Evolutionary conservation across 768 basidiomycete genomes (phyloP).

Genomic region (Leucocoprinus birnbaumii): DNA sequence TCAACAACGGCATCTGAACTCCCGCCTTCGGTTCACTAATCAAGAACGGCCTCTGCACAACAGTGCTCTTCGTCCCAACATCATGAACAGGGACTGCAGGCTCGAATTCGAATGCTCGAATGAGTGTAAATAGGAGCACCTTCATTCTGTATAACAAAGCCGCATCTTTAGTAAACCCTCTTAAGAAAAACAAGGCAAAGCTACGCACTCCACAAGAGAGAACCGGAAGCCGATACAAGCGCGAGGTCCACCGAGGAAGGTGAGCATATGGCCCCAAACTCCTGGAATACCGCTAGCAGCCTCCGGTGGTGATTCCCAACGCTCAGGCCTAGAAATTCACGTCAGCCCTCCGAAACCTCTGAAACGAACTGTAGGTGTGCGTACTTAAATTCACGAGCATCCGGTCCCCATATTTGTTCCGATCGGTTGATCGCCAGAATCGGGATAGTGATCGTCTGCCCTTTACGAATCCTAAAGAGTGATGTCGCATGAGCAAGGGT

Average conservation of each 20-base stretch:
- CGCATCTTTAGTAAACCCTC: not conserved
- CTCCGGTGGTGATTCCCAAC: conserved; percentile 52
- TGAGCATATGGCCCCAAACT: conserved; percentile 55
- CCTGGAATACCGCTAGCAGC: conserved; percentile 47
- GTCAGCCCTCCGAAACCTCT: not conserved
- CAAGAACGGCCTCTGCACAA: conserved; percentile 45
- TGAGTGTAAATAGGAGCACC: conserved; percentile 26
- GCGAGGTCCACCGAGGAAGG: conserved; percentile 63
- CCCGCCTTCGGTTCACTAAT: conserved; percentile 37
- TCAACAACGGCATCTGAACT: conserved; percentile 45
- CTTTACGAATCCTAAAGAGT: conserved; percentile 38
- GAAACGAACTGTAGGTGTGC: not conserved
- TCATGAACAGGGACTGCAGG: conserved; percentile 40
- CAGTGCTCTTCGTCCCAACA: conserved; percentile 24
- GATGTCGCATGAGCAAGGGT: no score
- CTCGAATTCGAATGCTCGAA: conserved; percentile 44
- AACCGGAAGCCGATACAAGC: conserved; percentile 71
- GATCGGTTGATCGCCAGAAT: conserved; percentile 51
- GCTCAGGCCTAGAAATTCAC: conserved; percentile 51
- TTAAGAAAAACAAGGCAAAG: not conserved
- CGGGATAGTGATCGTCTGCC: conserved; percentile 44
- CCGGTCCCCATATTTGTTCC: conserved; percentile 58
- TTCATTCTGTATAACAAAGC: conserved; percentile 21
- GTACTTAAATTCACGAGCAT: conserved; percentile 60
- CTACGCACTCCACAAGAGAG: conserved; percentile 53